Base-by-base conservation (phyloP, 106 monocot species). In the Ottelia alismoides region DNA sequence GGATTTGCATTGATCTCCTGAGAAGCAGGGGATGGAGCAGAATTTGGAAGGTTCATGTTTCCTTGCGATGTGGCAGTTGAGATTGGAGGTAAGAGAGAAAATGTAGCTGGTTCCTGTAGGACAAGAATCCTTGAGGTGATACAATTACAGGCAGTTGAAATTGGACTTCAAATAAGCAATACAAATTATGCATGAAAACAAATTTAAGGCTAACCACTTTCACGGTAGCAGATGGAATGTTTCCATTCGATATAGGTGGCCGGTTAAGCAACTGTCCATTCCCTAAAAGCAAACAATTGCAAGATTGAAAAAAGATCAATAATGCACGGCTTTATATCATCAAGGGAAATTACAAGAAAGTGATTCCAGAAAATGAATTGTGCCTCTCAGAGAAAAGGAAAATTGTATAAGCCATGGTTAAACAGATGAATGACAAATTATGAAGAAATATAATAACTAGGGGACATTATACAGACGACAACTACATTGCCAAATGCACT, bases 51-150 rank as follows among this genome's bases (percentile, higher is more conserved):
- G 31, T 31, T 68, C 46, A 76, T 40, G 28, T 71, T 45, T 62
- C 68, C 77, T 64, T 86, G 92, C 53, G 92, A 72, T 16, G 72
- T 31, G 61, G 61, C 71, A 57, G 56, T 76, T 32, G 83, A 45
- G 49, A 84, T 53, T 4, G 83, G 51, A 59, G 80, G 49, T 48
- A 79, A 11, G 53, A 71, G 89, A 30, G 90, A 60, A 78, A 85
- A 35, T 45, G 87, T 84, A 30, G 63, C 68, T 66, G 98, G 90
- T 45, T 98, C 98, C 98, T 98, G 49, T 43, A 43, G 6, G 16
- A n/a, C 40, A 43, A 43, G 40, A 43, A 43, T 43, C 6, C 16
- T 7, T 6, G 6, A 7, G 6, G 16, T 43, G 40, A 43, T 43
- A 16, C 16, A 6, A 43, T 7, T 43, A 16, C 40, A 43, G 40